phyloP scores from a whole-genome alignment of 148 eudicot genomes.

The Vaccinium vitisidaea region DNA sequence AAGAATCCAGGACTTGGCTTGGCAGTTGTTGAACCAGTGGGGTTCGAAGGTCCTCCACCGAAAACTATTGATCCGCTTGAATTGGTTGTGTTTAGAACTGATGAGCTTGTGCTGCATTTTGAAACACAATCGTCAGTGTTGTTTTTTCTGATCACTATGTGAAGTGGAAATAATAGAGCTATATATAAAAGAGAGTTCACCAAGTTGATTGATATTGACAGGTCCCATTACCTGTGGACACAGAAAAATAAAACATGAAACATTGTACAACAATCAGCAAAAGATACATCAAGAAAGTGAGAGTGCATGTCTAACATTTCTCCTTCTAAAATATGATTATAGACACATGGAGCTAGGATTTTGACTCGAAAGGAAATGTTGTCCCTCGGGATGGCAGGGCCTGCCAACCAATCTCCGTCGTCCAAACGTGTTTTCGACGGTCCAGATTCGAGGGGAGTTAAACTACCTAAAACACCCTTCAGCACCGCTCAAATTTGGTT shows the following conservation, averaged over 20 bases:
- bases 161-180: not conserved
- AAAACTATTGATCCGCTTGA: constrained; percentile 69
- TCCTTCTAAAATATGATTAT: not conserved
- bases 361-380: not conserved
- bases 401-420: too few species aligned
- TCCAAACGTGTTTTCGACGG: too few species aligned
- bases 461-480: too few species aligned
- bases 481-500: too few species aligned
- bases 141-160: not conserved
- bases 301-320: not conserved
- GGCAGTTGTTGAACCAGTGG: constrained; percentile 32
- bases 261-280: not conserved
- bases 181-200: constrained; percentile 30
- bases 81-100: constrained; percentile 73
- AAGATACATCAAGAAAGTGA: not conserved
- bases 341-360: not conserved
- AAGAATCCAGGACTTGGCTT: not conserved
- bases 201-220: constrained; percentile 86
- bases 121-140: not conserved
- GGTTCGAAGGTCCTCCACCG: constrained; percentile 62
- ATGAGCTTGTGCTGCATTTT: constrained; percentile 81
- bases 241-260: not conserved
- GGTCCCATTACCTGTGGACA: constrained; percentile 58
- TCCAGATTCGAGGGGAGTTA: too few species aligned
- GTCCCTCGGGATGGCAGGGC: too few species aligned